Evolutionary conservation across 345 rosid species (phyloP), one percentile per base, ranked within the genome.

Genomic region (Brassica incana): DNA sequence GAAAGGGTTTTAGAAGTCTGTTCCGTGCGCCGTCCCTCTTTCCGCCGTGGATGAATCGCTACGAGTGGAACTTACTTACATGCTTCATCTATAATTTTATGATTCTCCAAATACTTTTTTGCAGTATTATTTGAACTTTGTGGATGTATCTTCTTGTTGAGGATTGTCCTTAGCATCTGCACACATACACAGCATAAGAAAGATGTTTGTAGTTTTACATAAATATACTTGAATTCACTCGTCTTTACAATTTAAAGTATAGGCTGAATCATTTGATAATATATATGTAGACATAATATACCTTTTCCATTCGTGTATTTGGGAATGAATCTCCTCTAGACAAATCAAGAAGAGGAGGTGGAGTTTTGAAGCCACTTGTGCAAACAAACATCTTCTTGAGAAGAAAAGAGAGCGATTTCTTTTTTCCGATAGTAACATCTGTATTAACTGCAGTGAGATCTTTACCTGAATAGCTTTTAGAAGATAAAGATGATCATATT

Each of bases 71-170:
- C 18, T 18, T 18, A 18, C 18, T 18, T 18, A 18, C 18, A 18
- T 18, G 23, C 23, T 1, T 79, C 85, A 38, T 74, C 52, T 12
- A 61, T 43, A 16, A 71, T 63, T 50, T 76, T 80, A 2, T 75
- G 82, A 48, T 83, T 82, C 78, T 78, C 86, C 81, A 87, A 73
- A 77, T 74, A 84, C 64, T 85, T 86, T 74, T 78, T 86, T 6
- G 84, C 67, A 38, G 78, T 62, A 32, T 71, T 12, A 54, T 85
- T 76, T 59, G 86, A 77, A 27, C 82, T 80, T 64, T 84, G 89
- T 78, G 92, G 94, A 75, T 87, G 84, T 81, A 91, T 85, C 83
- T 90, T 93, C 87, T 88, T 93, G 83, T 86, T 87, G 60, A 93
- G 88, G 40, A 90, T 80, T 61, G 87, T 84, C 79, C 88, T 89